Evolutionary conservation across 768 basidiomycete species (phyloP).

Genomic region (Crassisporium funariophilum): DNA sequence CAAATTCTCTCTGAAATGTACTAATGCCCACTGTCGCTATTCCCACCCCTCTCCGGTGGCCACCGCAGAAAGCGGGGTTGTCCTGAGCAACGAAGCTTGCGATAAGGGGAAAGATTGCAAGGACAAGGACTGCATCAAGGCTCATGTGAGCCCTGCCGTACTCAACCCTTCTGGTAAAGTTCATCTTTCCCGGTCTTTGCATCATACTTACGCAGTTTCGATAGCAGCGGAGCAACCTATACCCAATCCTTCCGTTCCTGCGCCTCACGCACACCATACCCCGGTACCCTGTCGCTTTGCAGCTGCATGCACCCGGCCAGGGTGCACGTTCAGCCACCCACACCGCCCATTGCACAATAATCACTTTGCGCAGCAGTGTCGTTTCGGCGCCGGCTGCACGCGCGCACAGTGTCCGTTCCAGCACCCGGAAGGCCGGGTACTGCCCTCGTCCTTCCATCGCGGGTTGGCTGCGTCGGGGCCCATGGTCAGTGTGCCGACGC

Average conservation of each 20-base stretch:
- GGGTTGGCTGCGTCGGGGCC: slow-evolving; percentile 65
- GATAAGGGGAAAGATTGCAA: slow-evolving; percentile 87
- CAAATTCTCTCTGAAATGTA: slow-evolving; percentile 91
- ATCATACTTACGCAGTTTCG: slow-evolving; percentile 12
- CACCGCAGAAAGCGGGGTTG: slow-evolving; percentile 91
- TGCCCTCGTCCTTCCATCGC: slow-evolving; percentile 80
- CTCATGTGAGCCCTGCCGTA: slow-evolving; percentile 87
- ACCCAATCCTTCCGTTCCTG: slow-evolving; percentile 34
- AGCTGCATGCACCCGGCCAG: slow-evolving; percentile 65
- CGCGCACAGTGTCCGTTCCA: slow-evolving; percentile 86
- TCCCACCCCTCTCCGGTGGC: slow-evolving; percentile 98
- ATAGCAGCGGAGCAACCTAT: slow-evolving; percentile 40
- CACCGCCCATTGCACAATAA: slow-evolving; percentile 35
- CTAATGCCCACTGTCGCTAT: slow-evolving; percentile 85
- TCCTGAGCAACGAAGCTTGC: slow-evolving; percentile 92
- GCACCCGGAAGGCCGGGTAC: slow-evolving; percentile 85
- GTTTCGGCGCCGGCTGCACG: slow-evolving; percentile 86
- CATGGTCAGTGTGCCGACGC: slow-evolving; percentile 59
- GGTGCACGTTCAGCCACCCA: slow-evolving; percentile 73
- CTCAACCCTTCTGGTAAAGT: slow-evolving; percentile 62
- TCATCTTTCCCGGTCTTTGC: slow-evolving; percentile 8
- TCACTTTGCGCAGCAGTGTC: slow-evolving; percentile 61
- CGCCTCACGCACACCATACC: slow-evolving; percentile 29
- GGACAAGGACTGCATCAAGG: slow-evolving; percentile 92
- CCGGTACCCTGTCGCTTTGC: slow-evolving; percentile 68